Evolutionary conservation across 2,329 filamentous ascomycete genomes (phyloP), one percentile per base, ranked within the genome.

Genomic region (Colletotrichum siamense): DNA sequence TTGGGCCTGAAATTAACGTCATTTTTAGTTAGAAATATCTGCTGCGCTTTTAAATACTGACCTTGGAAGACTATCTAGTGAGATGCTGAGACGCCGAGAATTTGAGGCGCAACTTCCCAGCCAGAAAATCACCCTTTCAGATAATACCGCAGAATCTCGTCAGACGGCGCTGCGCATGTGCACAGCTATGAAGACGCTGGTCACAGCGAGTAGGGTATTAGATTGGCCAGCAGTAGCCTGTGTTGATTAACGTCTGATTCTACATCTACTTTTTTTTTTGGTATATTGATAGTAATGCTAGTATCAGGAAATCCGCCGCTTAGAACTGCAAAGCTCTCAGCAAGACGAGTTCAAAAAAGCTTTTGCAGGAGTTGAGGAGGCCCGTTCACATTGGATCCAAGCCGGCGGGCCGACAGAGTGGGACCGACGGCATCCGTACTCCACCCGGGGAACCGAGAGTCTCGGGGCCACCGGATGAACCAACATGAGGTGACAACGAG

Each of bases 31-130:
- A 16, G 15, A 36, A 36, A 36, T 7, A 36, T 16, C 15, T 36
- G 34, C 34, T 39, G 36, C 36, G 34, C 15, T 36, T 5, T 36
- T 8, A 0, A 8, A 16, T 5, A 36, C 34, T 0, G 15, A 36
- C 15, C 16, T 39, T 39, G 4, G 1, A 39, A 0, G 15, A 9
- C 36, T 39, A 0, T 18, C 15, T 0, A 39, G 36, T 39, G 8
- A 39, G 36, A 39, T 8, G 36, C 36, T 39, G 36, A 44, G 39
- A 2, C 39, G 39, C 39, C 18, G 3, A n/a, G 39, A 44, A 4
- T n/a, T n/a, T n/a, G 39, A 6, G 39, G 18, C 18, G 8, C 0
- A n/a, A 3, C 2, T n/a, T n/a, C 39, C n/a, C 16, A 44, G 39
- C 16, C 5, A 44, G 18, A 1, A 44, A 18, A n/a, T 44, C 9